Evolutionary conservation across 83 land plant species (phyloP).

Genomic region (Larix sibirica): DNA sequence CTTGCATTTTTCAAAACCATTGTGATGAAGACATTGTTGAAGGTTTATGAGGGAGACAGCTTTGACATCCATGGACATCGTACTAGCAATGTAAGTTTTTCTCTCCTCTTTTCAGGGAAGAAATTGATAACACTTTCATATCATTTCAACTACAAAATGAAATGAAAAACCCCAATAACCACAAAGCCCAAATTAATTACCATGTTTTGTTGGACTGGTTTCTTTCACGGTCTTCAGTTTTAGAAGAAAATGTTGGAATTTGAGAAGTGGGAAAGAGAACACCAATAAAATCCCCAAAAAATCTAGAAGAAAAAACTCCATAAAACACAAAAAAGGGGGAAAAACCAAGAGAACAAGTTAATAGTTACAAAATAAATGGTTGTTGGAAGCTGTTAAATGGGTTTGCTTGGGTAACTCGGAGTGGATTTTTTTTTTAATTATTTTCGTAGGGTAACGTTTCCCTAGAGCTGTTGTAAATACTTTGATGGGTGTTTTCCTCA

Average conservation of each 20-base stretch:
- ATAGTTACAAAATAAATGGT: too few species aligned
- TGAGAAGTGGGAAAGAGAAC: too few species aligned
- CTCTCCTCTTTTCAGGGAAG: background rate
- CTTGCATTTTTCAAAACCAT: background rate
- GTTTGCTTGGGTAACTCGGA: background rate
- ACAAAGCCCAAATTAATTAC: background rate
- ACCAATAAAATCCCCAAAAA: background rate
- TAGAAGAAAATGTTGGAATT: too few species aligned
- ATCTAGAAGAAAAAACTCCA: background rate
- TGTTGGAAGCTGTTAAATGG: background rate
- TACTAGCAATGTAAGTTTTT: background rate
- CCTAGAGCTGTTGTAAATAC: too few species aligned
- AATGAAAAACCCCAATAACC: background rate
- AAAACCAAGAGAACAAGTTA: background rate
- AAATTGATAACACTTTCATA: background rate
- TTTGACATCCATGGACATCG: background rate
- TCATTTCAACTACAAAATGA: background rate
- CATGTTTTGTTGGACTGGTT: too few species aligned
- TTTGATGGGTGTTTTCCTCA: too few species aligned
- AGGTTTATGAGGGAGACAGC: background rate
- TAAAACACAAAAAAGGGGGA: background rate
- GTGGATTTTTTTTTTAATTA: too few species aligned
- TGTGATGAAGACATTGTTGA: background rate
- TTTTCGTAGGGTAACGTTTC: too few species aligned
- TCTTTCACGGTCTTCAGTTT: too few species aligned